These are phyloP conservation scores for Fomitopsis schrenkii DNA, from an alignment of 1,284 basidiomycete genomes.

Conservation along the genomic window DNA sequence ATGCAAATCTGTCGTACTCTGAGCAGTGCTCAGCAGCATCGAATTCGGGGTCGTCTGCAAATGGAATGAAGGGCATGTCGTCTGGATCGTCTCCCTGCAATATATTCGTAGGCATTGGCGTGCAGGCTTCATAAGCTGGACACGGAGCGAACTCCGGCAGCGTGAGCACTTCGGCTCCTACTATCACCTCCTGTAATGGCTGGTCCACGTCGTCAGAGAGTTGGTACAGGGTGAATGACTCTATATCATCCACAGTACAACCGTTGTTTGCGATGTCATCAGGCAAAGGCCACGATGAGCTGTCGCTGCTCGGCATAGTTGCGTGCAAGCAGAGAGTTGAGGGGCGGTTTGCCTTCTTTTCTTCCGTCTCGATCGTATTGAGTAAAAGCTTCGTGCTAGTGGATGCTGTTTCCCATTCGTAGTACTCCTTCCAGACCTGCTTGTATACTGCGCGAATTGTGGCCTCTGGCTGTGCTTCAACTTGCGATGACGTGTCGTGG, in stretches of 20 bases:
- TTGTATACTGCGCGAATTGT: neutral
- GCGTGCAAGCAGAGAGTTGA: no score
- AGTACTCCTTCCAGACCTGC: conserved; percentile 8
- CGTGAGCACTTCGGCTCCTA: neutral
- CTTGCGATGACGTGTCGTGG: neutral
- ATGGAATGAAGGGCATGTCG: conserved; percentile 54
- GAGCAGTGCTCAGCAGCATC: conserved; percentile 32
- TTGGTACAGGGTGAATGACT: neutral
- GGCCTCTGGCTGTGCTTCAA: neutral
- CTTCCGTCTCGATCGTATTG: neutral
- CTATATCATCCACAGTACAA: neutral
- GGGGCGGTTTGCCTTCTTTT: neutral
- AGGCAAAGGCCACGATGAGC: no score
- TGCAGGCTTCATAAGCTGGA: conserved; percentile 45
- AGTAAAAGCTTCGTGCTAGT: neutral
- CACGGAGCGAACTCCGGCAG: neutral
- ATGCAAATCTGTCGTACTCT: conserved; percentile 43
- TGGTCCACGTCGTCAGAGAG: neutral
- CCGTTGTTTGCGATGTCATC: no score
- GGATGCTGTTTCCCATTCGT: neutral
- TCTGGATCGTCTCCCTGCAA: conserved; percentile 53
- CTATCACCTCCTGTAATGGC: neutral
- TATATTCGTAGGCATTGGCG: conserved; percentile 41
- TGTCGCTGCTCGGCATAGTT: no score
- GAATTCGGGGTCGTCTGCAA: conserved; percentile 50